phyloP scores from a whole-genome alignment of 164 flowering plant species.

The Santalum album region DNA sequence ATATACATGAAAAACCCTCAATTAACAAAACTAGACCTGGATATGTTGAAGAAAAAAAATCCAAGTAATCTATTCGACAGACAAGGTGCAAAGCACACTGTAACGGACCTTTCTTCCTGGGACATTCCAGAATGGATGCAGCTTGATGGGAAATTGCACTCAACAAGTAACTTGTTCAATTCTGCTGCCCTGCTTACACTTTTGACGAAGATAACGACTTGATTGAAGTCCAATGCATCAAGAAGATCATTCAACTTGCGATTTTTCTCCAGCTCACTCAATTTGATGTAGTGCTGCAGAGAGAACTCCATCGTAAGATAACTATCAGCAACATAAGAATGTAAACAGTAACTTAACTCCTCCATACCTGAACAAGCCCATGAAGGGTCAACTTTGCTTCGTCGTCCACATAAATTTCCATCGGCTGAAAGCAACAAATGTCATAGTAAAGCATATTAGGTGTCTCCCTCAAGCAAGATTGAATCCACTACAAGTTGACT shows the following conservation, averaged over 20 bases:
- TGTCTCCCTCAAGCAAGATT: conserved; percentile 49
- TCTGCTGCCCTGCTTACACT: conserved; percentile 96
- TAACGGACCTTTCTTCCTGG: conserved; percentile 87
- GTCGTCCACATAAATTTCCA: conserved; percentile 99
- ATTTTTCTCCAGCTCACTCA: conserved; percentile 85
- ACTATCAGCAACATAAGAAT: not conserved
- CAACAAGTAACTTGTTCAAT: conserved; percentile 83
- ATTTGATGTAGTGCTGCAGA: conserved; percentile 90
- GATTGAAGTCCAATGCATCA: conserved; percentile 98
- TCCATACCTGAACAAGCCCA: conserved; percentile 91
- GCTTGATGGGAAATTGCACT: conserved; percentile 94
- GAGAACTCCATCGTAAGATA: not conserved
- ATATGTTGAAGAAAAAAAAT: too few species aligned
- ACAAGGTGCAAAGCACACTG: too few species aligned
- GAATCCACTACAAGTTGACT: conserved; percentile 59
- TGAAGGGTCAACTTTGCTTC: conserved; percentile 98
- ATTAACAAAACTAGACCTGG: too few species aligned
- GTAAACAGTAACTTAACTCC: not conserved
- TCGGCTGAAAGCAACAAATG: conserved; percentile 79
- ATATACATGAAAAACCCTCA: too few species aligned
- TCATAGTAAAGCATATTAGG: conserved; percentile 36
- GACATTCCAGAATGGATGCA: conserved; percentile 99
- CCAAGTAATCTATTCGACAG: too few species aligned
- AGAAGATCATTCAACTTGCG: conserved; percentile 96
- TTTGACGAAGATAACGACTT: conserved; percentile 94